Evolutionary conservation across 768 basidiomycete genomes (phyloP).

Genomic region (Boletus bicolor): DNA sequence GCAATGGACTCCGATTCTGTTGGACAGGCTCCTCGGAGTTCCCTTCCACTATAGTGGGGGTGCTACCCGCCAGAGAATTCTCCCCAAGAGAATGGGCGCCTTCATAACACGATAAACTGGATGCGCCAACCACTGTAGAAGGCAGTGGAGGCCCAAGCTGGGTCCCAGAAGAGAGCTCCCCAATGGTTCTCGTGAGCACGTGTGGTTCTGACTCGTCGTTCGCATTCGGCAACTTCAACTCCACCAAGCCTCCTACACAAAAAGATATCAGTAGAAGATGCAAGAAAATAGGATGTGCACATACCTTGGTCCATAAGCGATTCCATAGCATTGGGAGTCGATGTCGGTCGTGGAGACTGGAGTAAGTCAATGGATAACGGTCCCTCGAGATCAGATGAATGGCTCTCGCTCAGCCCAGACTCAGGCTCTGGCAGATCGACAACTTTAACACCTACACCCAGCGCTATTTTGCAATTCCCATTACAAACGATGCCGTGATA

Average conservation of each 20-base stretch:
- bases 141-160: conserved; percentile 26
- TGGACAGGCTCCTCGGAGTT: neutral
- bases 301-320: conserved; percentile 64
- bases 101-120: neutral
- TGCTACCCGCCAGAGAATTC: conserved; percentile 1
- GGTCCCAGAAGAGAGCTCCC: conserved; percentile 40
- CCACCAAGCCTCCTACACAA: conserved; percentile 52
- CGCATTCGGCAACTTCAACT: conserved; percentile 45
- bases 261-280: neutral
- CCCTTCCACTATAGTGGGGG: conserved; percentile 3
- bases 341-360: conserved; percentile 8
- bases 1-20: neutral
- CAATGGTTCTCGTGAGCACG: conserved; percentile 42
- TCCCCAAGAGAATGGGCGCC: neutral
- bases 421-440: conserved; percentile 28
- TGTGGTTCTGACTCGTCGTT: conserved; percentile 31
- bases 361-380: conserved; percentile 26
- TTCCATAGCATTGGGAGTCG: conserved; percentile 47
- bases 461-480: conserved; percentile 32
- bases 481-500: conserved; percentile 4
- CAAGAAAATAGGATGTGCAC: neutral
- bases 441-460: conserved; percentile 67
- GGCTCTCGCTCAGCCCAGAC: conserved; percentile 20
- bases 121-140: conserved; percentile 1
- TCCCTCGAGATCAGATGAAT: conserved; percentile 23